Percentiles rank a stretch among this genome's conserved stretches.
These are phyloP conservation scores for Hanseniaspora thailandica DNA, from an alignment of 805 yeast species.

Conservation along the genomic window DNA sequence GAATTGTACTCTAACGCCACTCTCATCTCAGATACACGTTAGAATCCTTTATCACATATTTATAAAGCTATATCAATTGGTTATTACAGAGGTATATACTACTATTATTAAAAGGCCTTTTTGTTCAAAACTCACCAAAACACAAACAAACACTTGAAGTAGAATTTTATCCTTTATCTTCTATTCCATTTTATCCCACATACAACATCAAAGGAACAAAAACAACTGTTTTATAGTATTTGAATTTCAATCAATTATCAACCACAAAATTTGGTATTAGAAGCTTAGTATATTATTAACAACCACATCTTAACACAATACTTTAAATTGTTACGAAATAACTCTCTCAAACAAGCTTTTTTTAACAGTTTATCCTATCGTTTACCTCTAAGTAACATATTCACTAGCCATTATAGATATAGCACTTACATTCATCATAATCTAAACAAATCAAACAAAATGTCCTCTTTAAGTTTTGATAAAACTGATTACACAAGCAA, in stretches of 20 bases:
- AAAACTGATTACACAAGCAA: conserved; percentile 28
- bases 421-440: not conserved
- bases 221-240: not conserved
- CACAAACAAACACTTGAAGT: not conserved
- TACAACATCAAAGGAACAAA: not conserved
- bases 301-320: too few species aligned
- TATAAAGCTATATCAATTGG: not conserved
- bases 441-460: not conserved
- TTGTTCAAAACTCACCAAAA: too few species aligned
- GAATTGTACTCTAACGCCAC: too few species aligned
- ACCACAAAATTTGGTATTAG: too few species aligned
- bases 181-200: not conserved
- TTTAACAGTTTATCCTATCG: not conserved
- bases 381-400: not conserved
- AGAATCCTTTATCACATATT: not conserved
- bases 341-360: not conserved
- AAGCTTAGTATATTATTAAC: too few species aligned
- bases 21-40: too few species aligned
- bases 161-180: not conserved
- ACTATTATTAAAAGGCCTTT: too few species aligned
- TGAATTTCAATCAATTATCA: too few species aligned
- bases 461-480: conserved; percentile 17
- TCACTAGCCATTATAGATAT: not conserved
- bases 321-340: not conserved
- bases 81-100: too few species aligned